Percentiles rank a stretch among this genome's conserved stretches.
phyloP scores from a whole-genome alignment of 495 filamentous ascomycete genomes.

The Neurospora sp. region DNA sequence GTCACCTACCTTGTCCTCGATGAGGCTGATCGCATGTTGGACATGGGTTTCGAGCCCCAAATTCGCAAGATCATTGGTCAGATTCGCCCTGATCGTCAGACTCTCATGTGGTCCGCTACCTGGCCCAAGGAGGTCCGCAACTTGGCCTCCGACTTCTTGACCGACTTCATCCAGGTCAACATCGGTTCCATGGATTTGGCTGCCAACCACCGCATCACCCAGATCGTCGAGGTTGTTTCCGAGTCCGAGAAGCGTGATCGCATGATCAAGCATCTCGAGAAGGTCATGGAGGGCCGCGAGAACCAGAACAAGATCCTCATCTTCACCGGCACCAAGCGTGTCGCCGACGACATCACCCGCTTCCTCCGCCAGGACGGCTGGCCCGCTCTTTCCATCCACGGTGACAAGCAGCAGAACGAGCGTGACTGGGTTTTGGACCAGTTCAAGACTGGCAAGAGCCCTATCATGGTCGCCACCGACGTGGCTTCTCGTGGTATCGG shows the following conservation, averaged over 20 bases:
- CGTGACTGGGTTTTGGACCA: constrained; percentile 99
- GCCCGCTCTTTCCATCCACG: constrained; percentile 97
- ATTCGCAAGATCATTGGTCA: constrained; percentile 94
- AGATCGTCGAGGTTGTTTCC: constrained; percentile 89
- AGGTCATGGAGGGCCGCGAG: constrained; percentile 90
- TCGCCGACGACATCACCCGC: constrained; percentile 95
- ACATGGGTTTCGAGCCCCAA: constrained; percentile 86
- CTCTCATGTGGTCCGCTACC: constrained; percentile 99
- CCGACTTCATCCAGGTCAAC: constrained; percentile 98
- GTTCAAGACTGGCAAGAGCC: constrained; percentile 94
- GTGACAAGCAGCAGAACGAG: constrained; percentile 98
- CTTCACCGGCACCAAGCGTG: constrained; percentile 97
- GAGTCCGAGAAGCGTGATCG: constrained; percentile 96
- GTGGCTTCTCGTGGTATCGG: constrained; percentile 99
- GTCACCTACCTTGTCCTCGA: constrained; percentile 91
- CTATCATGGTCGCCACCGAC: constrained; percentile 97
- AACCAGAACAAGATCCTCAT: constrained; percentile 74
- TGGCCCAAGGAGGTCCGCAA: constrained; percentile 99
- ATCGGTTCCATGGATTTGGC: constrained; percentile 95
- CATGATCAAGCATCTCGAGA: constrained; percentile 96
- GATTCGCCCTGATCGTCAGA: constrained; percentile 97
- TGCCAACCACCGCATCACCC: constrained; percentile 96
- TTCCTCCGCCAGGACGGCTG: constrained; percentile 98
- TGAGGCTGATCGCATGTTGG: constrained; percentile 83
- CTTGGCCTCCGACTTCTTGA: constrained; percentile 88